phyloP scores from a whole-genome alignment of 106 monocot genomes.

The Xerophyta viscosa region DNA sequence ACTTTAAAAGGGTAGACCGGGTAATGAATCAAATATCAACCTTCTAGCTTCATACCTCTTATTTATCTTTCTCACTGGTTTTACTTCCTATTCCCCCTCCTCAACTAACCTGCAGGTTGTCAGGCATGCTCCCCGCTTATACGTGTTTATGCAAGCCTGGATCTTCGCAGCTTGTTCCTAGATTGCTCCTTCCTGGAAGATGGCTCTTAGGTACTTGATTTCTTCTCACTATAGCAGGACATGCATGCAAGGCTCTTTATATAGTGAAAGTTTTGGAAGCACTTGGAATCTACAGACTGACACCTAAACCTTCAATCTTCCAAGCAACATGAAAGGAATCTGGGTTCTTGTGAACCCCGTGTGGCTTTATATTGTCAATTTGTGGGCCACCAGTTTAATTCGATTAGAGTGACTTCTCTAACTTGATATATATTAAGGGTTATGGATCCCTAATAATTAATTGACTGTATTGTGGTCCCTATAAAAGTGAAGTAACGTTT shows the following conservation, averaged over 20 bases:
- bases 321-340: slow-evolving; percentile 14
- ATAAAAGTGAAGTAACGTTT: no score
- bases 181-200: background rate
- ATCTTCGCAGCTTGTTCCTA: background rate
- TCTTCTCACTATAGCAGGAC: background rate
- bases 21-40: background rate
- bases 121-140: no score
- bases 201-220: background rate
- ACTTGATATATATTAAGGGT: no score
- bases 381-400: slow-evolving; percentile 12
- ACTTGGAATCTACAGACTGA: slow-evolving; percentile 20
- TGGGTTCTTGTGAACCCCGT: slow-evolving; percentile 21
- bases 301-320: slow-evolving; percentile 17
- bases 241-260: slow-evolving; percentile 15
- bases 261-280: slow-evolving; percentile 7
- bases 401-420: no score
- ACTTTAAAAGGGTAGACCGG: background rate
- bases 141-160: background rate
- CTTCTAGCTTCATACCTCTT: slow-evolving; percentile 2
- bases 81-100: slow-evolving; percentile 4
- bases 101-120: background rate
- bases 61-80: background rate
- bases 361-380: slow-evolving; percentile 22
- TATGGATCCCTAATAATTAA: no score
- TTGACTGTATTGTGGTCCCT: no score